phyloP scores from a whole-genome alignment of 805 yeast species.

The Ogataea neopini region DNA sequence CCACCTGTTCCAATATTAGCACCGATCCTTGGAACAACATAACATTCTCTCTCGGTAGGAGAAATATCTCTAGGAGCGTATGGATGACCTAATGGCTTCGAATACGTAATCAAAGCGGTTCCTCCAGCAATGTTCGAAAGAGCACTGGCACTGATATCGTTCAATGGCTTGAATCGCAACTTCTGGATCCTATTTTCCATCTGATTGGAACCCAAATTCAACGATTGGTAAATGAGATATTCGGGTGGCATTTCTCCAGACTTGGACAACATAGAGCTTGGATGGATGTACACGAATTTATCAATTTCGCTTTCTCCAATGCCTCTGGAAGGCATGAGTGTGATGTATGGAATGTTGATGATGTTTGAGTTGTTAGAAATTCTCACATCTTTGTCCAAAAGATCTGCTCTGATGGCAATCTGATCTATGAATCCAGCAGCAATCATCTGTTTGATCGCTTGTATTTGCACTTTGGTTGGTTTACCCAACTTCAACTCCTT shows the following conservation, averaged over 20 bases:
- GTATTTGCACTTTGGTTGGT: slow-evolving; percentile 69
- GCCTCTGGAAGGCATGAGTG: slow-evolving; percentile 47
- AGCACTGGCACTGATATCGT: slow-evolving; percentile 73
- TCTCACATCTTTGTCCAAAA: slow-evolving; percentile 60
- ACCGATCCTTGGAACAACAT: slow-evolving; percentile 89
- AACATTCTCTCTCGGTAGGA: slow-evolving; percentile 75
- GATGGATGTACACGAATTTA: slow-evolving; percentile 75
- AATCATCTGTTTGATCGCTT: slow-evolving; percentile 85
- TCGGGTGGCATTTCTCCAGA: slow-evolving; percentile 76
- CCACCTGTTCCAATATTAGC: slow-evolving; percentile 82
- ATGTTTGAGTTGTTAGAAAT: slow-evolving; percentile 59
- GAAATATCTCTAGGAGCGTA: slow-evolving; percentile 73
- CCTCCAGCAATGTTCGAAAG: slow-evolving; percentile 74
- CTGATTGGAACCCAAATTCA: slow-evolving; percentile 55
- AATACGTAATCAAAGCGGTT: slow-evolving; percentile 74
- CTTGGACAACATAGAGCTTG: slow-evolving; percentile 62
- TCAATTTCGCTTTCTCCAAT: slow-evolving; percentile 42
- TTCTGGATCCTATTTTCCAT: slow-evolving; percentile 42
- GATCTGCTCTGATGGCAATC: slow-evolving; percentile 81
- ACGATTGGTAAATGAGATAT: slow-evolving; percentile 69
- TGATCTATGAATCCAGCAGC: slow-evolving; percentile 93
- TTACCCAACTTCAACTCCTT: slow-evolving; percentile 56
- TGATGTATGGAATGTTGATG: slow-evolving; percentile 62
- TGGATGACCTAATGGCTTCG: slow-evolving; percentile 91
- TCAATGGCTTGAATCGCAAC: slow-evolving; percentile 72